Base-by-base conservation (phyloP, 495 filamentous ascomycete species). In the Neurospora sublineolata region DNA sequence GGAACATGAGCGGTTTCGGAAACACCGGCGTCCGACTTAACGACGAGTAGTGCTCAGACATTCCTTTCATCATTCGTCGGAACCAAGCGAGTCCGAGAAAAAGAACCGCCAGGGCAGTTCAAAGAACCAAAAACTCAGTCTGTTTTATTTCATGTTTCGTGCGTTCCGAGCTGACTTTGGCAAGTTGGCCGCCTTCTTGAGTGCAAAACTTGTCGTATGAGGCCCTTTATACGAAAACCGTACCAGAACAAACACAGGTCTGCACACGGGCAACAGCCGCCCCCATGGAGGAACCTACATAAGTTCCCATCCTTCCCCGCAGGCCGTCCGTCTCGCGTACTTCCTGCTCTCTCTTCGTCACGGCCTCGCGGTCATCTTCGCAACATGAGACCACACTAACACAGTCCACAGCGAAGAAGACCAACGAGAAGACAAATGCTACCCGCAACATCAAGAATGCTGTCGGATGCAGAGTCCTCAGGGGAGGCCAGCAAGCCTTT, bases 1-100 rank as follows among this genome's bases (percentile, higher is more conserved):
- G 80, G 80, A 78, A 81, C 42, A 37, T 81, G 37, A 75, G 75
- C 36, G 80, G 80, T 7, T 81, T 77, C 42, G 79, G 79, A 12
- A 80, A 78, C 36, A 80, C 78, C 18, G 80, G 77, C 37, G 75
- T 77, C 14, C 72, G 72, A 58, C 69, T 77, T 33, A 73, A 44
- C 67, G 79, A 79, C 37, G 70, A 76, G 71, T 72, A 71, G 37
- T 38, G 37, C 8, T 0, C 73, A 71, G 37, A 11, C 37, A 38
- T 38, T 38, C 9, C 37, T 38, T 9, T 10, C 10, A 9, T 38
- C 10, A 3, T 11, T 38, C 9, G 10, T 38, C 37, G 37, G 37
- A 38, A 6, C 37, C 37, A 38, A 38, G 37, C 37, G 37, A 38
- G 37, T 9, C 37, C 37, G 37, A 38, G 37, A 11, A 37, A 38